Evolutionary conservation across 2,329 filamentous ascomycete genomes (phyloP).

Genomic region (Clonostachys byssicola): DNA sequence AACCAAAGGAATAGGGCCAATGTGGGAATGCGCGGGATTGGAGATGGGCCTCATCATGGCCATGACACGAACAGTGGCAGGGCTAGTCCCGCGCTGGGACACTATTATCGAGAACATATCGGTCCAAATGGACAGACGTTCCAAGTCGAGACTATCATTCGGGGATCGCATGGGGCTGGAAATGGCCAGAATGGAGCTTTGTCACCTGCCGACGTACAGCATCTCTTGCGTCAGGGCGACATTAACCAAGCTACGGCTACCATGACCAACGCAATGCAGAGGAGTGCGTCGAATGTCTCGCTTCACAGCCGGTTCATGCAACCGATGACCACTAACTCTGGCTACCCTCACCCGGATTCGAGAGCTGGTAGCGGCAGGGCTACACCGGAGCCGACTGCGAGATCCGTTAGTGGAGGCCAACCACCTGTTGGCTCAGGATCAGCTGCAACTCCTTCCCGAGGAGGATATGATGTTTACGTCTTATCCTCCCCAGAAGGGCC

Average conservation of each 20-base stretch:
- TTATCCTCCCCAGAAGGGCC: slow-evolving; percentile 57
- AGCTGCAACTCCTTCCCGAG: slow-evolving; percentile 8
- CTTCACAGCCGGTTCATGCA: slow-evolving; percentile 23
- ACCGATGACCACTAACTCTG: slow-evolving; percentile 37
- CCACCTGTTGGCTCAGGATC: slow-evolving; percentile 4
- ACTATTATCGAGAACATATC: slow-evolving; percentile 24
- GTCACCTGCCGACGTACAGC: slow-evolving; percentile 38
- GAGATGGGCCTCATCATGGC: slow-evolving; percentile 15
- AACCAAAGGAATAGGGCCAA: slow-evolving; percentile 35
- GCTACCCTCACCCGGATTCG: slow-evolving; percentile 25
- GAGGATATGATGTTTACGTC: slow-evolving; percentile 51
- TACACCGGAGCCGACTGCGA: slow-evolving; percentile 35
- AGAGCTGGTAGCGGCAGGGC: slow-evolving; percentile 37
- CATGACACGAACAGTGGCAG: slow-evolving; percentile 9
- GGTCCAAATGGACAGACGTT: slow-evolving; percentile 25
- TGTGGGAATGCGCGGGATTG: slow-evolving; percentile 32
- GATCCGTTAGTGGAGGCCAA: slow-evolving; percentile 22
- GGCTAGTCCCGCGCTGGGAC: slow-evolving; percentile 22
- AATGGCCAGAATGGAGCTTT: slow-evolving; percentile 9
- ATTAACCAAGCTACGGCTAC: slow-evolving; percentile 33
- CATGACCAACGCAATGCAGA: slow-evolving; percentile 40
- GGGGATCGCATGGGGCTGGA: slow-evolving; percentile 3
- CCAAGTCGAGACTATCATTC: slow-evolving; percentile 26
- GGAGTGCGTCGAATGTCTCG: slow-evolving; percentile 42
- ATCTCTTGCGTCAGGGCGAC: slow-evolving; percentile 40